These are phyloP conservation scores for Petunia hybrid DNA, from an alignment of 305 asterid species.

Conservation along the genomic window DNA sequence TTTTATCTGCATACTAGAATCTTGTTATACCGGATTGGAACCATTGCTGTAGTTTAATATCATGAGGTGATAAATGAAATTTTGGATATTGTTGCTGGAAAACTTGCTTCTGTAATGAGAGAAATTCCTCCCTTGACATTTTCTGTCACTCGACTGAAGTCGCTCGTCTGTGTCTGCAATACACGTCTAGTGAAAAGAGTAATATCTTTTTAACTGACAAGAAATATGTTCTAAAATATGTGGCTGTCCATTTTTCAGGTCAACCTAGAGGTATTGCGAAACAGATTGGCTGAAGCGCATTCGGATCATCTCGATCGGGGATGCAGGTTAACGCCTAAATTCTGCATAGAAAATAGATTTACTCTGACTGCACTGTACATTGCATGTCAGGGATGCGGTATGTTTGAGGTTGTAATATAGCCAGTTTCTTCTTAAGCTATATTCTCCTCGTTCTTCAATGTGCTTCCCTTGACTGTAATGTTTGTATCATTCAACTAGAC, in stretches of 20 bases:
- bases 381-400: constrained; percentile 69
- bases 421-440: constrained; percentile 20
- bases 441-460: neutral
- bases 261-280: constrained; percentile 59
- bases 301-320: constrained; percentile 82
- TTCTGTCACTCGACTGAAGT: neutral
- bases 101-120: neutral
- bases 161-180: constrained; percentile 14
- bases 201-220: neutral
- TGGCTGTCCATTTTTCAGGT: constrained; percentile 47
- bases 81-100: neutral
- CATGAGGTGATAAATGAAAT: neutral
- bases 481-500: constrained; percentile 31
- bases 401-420: constrained; percentile 76
- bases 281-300: constrained; percentile 82
- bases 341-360: constrained; percentile 71
- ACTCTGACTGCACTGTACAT: constrained; percentile 76
- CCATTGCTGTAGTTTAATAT: neutral
- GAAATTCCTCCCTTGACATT: neutral
- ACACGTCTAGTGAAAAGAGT: neutral
- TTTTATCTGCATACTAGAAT: constrained; percentile 11
- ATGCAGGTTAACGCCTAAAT: constrained; percentile 76
- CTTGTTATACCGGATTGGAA: neutral
- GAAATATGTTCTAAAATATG: neutral
- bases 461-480: neutral